Evolutionary conservation across 805 yeast genomes (phyloP).

Genomic region (Lipomyces yamanashiensis): DNA sequence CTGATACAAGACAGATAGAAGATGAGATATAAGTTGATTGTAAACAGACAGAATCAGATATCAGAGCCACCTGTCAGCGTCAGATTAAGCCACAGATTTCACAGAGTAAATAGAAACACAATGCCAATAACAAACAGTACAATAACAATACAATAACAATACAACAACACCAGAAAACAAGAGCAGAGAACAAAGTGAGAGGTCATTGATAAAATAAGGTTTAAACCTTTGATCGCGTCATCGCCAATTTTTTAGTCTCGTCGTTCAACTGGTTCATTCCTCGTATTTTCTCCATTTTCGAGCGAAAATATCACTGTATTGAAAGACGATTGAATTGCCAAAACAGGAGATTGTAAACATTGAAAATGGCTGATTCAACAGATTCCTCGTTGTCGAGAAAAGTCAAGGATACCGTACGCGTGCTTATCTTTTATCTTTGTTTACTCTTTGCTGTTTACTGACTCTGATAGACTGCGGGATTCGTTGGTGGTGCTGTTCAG

Average conservation of each 20-base stretch:
- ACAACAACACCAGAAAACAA: neutral
- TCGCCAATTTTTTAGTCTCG: neutral
- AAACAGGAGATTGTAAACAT: neutral
- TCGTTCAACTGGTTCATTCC: neutral
- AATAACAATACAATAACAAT: too few relatives aligned
- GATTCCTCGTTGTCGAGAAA: constrained; percentile 47
- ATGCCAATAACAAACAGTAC: too few relatives aligned
- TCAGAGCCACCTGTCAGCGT: too few relatives aligned
- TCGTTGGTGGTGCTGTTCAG: constrained; percentile 60
- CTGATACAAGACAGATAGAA: too few relatives aligned
- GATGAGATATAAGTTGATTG: too few relatives aligned
- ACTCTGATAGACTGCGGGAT: constrained; percentile 53
- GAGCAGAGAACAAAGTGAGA: neutral
- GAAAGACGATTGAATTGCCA: neutral
- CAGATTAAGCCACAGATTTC: too few relatives aligned
- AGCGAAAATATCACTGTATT: too few relatives aligned
- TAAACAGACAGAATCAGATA: too few relatives aligned
- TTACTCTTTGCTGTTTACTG: constrained; percentile 34
- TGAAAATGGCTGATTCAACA: constrained; percentile 29
- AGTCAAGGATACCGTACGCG: constrained; percentile 53
- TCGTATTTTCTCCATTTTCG: neutral
- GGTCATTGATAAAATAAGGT: neutral
- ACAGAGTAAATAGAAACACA: too few relatives aligned
- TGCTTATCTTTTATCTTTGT: neutral
- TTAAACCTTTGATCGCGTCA: constrained; percentile 14